A percentile compares a stretch with the other conserved stretches of the same genome.
Evolutionary conservation across 2,329 filamentous ascomycete species (phyloP).

Genomic region (Stemphylium beticola): DNA sequence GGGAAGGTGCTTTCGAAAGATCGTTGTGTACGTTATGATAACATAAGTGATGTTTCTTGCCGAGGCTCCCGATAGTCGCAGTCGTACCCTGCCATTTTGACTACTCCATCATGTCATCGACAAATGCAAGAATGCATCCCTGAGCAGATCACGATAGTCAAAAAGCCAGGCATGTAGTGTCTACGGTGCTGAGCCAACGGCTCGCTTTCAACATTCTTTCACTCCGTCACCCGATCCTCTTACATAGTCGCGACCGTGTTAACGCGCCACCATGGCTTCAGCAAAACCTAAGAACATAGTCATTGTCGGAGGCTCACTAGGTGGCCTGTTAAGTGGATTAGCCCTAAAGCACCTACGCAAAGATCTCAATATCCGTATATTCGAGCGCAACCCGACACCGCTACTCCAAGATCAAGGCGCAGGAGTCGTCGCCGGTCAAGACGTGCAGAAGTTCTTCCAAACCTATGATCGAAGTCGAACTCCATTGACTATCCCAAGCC

Average conservation of each 20-base stretch:
- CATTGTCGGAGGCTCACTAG: constrained; percentile 32
- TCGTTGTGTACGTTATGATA: constrained; percentile 9
- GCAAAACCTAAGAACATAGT: constrained; percentile 28
- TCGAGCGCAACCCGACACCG: constrained; percentile 34
- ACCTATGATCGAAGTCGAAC: constrained; percentile 28
- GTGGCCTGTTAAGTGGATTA: constrained; percentile 29
- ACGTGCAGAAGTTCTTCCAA: constrained; percentile 31
- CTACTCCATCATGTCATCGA: constrained; percentile 12
- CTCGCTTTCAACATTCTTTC: neutral
- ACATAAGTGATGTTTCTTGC: constrained; percentile 4
- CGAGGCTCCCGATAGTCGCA: neutral
- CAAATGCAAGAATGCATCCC: constrained; percentile 7
- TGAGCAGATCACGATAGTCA: neutral
- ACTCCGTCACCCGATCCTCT: neutral
- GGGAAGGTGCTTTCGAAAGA: neutral
- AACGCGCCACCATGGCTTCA: constrained; percentile 12
- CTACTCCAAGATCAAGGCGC: constrained; percentile 38
- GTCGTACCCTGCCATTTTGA: neutral
- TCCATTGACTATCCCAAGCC: constrained; percentile 23
- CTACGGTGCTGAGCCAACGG: neutral
- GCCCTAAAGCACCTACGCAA: constrained; percentile 31
- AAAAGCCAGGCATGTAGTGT: neutral
- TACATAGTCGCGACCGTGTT: neutral
- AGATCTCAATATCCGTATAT: constrained; percentile 29
- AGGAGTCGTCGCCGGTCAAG: constrained; percentile 30